Base-by-base conservation (phyloP, 2,329 filamentous ascomycete species). In the Talaromyces sp. region DNA sequence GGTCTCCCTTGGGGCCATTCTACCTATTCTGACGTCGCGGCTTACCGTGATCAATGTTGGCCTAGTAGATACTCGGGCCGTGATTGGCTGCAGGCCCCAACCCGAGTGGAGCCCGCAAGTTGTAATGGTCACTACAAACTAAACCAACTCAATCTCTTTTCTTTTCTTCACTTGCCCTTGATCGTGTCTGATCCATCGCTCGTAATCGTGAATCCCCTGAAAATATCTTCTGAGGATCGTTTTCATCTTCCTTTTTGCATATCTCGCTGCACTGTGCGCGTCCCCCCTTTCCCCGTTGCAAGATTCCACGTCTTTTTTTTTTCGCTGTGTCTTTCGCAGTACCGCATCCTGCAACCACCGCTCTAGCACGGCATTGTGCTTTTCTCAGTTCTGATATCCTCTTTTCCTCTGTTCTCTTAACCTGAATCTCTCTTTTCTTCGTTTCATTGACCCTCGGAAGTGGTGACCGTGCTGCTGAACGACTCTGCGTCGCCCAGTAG, bases 71-170 rank as follows among this genome's bases (percentile, higher is more conserved):
- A 32, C 3, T 30, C n/a, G 22, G 39, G 11, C 5, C 4, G 20
- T 56, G 54, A 59, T 59, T 59, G 56, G 56, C 32, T 22, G 29
- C 10, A 4, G 33, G 17, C 9, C 19, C 13, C 13, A n/a, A 16
- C 16, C n/a, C n/a, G n/a, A 49, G 54, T 56, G 56, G 54, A 48
- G 27, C 50, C 51, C 10, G n/a, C 17, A 24, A 42, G 49, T 39
- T 52, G 51, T 50, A 55, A 49, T 54, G 54, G 49, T 53, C 57
- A 51, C 48, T 57, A 57, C 57, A 65, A 63, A 61, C 55, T 62
- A 64, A 65, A 57, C 51, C 52, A 52, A 51, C 53, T 63, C 62
- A 63, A 63, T 64, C 58, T 64, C 60, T 64, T 58, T 54, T 42
- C 43, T 39, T 47, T 22, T 37, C 40, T 45, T 39, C 49, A 32